Evolutionary conservation across 2,329 filamentous ascomycete species (phyloP), one percentile per base, ranked within the genome.

Genomic region (Colletotrichum scovillei): DNA sequence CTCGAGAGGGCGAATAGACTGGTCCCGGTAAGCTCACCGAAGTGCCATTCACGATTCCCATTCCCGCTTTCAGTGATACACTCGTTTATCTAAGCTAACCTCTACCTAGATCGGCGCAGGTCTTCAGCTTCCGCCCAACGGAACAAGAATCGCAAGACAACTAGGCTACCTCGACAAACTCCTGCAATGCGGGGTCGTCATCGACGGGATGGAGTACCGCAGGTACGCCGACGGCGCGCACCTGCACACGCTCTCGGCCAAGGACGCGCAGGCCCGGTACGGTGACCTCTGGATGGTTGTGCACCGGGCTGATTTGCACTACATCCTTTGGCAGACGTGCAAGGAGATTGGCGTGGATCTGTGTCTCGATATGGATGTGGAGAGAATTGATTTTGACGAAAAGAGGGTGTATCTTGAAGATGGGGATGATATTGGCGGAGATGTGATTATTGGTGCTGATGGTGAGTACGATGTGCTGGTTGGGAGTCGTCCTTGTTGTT

Each of bases 111-210:
- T 74, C 19, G 72, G 72, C 14, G 62, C 72, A 4, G 72, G 72
- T 14, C 67, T 74, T 22, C 72, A 74, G 26, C 14, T 72, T 4
- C 72, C 72, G 5, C 72, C 72, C 5, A 74, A 74, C 19, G 72
- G 57, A 7, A 46, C 57, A 1, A 72, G 59, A 3, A 53, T 74
- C 19, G 68, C 69, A 2, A 69, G 72, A 7, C 68, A 68, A 42
- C 30, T 74, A 11, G 72, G 72, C 8, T 72, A 58, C 22, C 46
- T 74, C 28, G 63, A 63, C 16, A 46, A 28, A 30, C 14, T 74
- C 26, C 62, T 30, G 24, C 22, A 38, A 16, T 49, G 38, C 22
- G 68, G 56, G 0, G 63, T 38, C n/a, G 52, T 55, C 2, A 14
- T 67, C 1, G 68, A 72, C 8, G 32, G 38, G 3, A n/a, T 74